Evolutionary conservation across 371 early-diverging fungal genomes (phyloP), one percentile per base, ranked within the genome.

Genomic region (Rhizopus stolonifer): DNA sequence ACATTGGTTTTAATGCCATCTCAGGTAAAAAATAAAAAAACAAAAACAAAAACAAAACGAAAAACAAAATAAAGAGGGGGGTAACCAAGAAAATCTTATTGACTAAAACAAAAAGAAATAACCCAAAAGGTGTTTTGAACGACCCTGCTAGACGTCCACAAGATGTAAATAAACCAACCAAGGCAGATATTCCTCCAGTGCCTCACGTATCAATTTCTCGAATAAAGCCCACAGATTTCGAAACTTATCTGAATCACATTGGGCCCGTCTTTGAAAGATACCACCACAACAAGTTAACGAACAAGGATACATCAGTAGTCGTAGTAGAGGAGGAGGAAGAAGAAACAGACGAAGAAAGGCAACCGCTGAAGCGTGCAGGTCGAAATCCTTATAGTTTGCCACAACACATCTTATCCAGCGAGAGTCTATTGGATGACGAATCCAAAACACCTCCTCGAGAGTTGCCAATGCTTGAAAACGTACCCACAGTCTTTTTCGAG

Each of bases 401-500:
- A 46, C 63, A 67, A 19, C 61, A 70, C 25, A 26, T 74, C 8
- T 26, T 67, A 18, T 75, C 82, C 2, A 52, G 72, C 18, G 81
- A 81, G 43, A 70, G 79, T 14, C 56, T 84, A 25, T 53, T 77
- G 32, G 68, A 67, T 8, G 57, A 64, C 0, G 57, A 68, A 23
- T 19, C 63, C 15, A 50, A 62, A 25, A 48, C 67, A 14, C 58
- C 61, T n/a, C 62, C 58, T n/a, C 58, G 62, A 17, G 81, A 79
- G 43, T 50, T 85, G 17, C 89, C 85, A 0, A 82, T 86, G 52
- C 71, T 94, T 4, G 86, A 84, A 52, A 87, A 85, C 4, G 88
- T 97, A 0, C 97, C 97, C 5, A 48, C 82, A 4, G 80, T 96
- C 46, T 97, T 93, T 71, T 90, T 95, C 45, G 83, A 89, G 18